phyloP scores from a whole-genome alignment of 352 stramenopile genomes.

The Phytophthora citricola region DNA sequence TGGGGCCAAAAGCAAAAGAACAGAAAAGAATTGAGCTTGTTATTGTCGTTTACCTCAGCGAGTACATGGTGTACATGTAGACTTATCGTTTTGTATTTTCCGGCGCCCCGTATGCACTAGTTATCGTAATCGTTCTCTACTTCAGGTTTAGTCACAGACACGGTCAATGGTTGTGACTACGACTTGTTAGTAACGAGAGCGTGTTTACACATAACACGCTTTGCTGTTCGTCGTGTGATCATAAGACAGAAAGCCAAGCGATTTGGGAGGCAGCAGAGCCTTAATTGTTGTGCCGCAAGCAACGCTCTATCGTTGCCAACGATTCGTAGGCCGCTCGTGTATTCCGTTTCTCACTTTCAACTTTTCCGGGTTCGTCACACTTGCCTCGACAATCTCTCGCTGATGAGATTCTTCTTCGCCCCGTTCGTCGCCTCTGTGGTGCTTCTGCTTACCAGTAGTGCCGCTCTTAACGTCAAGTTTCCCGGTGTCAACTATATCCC shows the following conservation, averaged over 20 bases:
- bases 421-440: conserved; percentile 22
- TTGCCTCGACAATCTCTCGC: neutral
- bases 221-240: no score
- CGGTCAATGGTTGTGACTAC: no score
- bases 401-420: conserved; percentile 42
- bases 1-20: no score
- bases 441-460: conserved; percentile 14
- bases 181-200: no score
- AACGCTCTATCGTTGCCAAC: neutral
- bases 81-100: no score
- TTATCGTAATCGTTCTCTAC: no score
- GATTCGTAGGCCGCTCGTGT: neutral
- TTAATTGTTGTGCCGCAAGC: neutral
- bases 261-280: neutral
- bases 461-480: conserved; percentile 59
- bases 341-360: neutral
- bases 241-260: neutral
- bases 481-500: conserved; percentile 82
- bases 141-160: no score
- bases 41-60: no score
- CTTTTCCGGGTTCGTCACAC: neutral
- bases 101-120: no score
- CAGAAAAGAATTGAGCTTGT: no score
- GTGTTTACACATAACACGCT: no score
- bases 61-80: no score